Evolutionary conservation across 768 basidiomycete genomes (phyloP), one percentile per base, ranked within the genome.

Genomic region (Amanita fuliginea): DNA sequence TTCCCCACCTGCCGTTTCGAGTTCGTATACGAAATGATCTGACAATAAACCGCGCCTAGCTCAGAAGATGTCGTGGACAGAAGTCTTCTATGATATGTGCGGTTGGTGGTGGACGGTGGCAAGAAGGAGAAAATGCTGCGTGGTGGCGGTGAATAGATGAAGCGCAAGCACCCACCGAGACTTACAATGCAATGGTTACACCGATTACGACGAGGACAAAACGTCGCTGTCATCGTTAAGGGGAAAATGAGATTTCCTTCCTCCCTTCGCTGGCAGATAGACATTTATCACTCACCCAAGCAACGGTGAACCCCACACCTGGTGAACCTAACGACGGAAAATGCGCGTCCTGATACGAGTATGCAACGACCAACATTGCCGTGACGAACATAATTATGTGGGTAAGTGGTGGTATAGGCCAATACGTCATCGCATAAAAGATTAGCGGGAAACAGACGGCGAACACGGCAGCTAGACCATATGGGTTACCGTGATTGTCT

Each of bases 151-250:
- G 1, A 36, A 32, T 21, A 18, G 34, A 18, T 46, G 21, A 18
- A 36, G 1, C 6, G 11, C 9, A 35, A 9, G 35, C 11, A 33
- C 2, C 13, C 18, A 18, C 28, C 26, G 46, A 24, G 8, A 62
- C 75, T 54, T 62, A 83, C 87, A 86, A 89, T 2, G 90, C 90
- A 11, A 83, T 82, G 4, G 75, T 66, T 14, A 92, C 86, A 0
- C 90, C 90, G 7, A 69, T 69, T 1, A 75, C 67, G 1, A 92
- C 89, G 6, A 86, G 70, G 2, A 84, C 67, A 49, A 86, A 84
- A 1, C 86, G 78, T 42, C 69, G 70, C 83, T 85, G 55, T 13
- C 21, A 35, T 54, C 7, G 45, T 39, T 11, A 11, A 35, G n/a
- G 35, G 13, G 11, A 4, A 10, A 30, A 8, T 28, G 16, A 35